Evolutionary conservation across 2,329 filamentous ascomycete genomes (phyloP).

Genomic region (Apiospora malaysiana): DNA sequence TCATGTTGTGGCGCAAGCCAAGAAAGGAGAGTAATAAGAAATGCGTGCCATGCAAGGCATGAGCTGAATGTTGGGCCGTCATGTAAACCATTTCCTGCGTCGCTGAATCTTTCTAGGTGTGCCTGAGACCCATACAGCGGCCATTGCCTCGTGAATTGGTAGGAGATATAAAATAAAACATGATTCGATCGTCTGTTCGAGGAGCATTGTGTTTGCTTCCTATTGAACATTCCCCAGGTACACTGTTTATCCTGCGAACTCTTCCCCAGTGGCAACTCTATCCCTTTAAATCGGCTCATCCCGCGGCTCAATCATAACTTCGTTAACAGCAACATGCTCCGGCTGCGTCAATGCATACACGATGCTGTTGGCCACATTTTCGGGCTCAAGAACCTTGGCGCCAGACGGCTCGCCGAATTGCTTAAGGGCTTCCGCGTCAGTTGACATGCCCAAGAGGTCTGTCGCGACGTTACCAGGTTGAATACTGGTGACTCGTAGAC

Average conservation of each 20-base stretch:
- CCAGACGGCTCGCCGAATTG: conserved; percentile 79
- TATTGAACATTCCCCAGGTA: neutral
- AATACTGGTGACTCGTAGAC: conserved; percentile 74
- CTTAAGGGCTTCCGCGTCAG: conserved; percentile 76
- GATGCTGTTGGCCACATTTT: conserved; percentile 75
- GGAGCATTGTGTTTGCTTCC: neutral
- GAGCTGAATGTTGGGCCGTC: neutral
- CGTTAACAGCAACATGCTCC: conserved; percentile 78
- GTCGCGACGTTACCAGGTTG: conserved; percentile 81
- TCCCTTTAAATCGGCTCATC: conserved; percentile 70
- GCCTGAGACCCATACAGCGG: neutral
- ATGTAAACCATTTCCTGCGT: neutral
- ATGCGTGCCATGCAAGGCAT: neutral
- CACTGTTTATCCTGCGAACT: neutral
- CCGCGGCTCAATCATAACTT: conserved; percentile 78
- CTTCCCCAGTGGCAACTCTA: neutral
- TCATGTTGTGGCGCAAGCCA: neutral
- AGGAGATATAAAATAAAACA: neutral
- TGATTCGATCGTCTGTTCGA: neutral
- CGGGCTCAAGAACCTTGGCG: conserved; percentile 74
- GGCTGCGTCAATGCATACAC: conserved; percentile 78
- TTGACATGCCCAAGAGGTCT: conserved; percentile 75
- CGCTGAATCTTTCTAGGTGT: neutral
- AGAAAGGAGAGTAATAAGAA: neutral
- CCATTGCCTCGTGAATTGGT: neutral